Evolutionary conservation across 352 stramenopile species (phyloP), one percentile per base, ranked within the genome.

Genomic region (Phytophthora pisi): DNA sequence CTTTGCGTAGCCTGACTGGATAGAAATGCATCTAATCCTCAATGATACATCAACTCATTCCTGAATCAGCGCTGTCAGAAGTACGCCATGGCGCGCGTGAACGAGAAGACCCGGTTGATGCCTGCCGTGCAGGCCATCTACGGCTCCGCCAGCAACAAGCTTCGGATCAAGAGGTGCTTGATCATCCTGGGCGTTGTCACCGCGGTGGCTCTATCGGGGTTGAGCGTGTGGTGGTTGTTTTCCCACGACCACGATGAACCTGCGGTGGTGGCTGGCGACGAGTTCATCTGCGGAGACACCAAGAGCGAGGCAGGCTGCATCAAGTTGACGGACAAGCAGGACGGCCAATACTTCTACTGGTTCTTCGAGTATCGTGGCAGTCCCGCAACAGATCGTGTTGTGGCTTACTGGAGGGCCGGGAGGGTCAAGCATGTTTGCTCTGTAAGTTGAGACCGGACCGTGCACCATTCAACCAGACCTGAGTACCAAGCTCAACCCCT

Each of bases 261-360:
- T 6, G 11, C n/a, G 16, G 34, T 24, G 3, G 47, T 53, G 45
- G 10, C 20, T 30, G 20, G 20, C 11, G 24, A 53, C 5, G 13
- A 18, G 24, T 53, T 53, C 15, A 53, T 53, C 24, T 53, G 47
- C 24, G 24, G 47, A 16, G 47, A 38, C 47, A 53, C 47, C 47
- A 38, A 38, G 47, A 53, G 38, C 40, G 75, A 88, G 26, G 77
- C 74, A 10, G 81, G 76, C 0, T 86, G 87, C 51, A 73, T 89
- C 11, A 81, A 84, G 43, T 57, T 89, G 11, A 61, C 78, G 15
- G 81, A 86, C 57, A 80, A 73, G 51, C 38, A 73, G 16, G 77
- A 86, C 38, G 74, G 87, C 53, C 64, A 84, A 23, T 91, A 89
- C 66, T 91, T 91, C 66, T 91, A 89, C 60, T 91, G 82, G 82